Evolutionary conservation across 176 grass and related monocot genomes (phyloP), one percentile per base, ranked within the genome.

Genomic region (Carex kokanica): DNA sequence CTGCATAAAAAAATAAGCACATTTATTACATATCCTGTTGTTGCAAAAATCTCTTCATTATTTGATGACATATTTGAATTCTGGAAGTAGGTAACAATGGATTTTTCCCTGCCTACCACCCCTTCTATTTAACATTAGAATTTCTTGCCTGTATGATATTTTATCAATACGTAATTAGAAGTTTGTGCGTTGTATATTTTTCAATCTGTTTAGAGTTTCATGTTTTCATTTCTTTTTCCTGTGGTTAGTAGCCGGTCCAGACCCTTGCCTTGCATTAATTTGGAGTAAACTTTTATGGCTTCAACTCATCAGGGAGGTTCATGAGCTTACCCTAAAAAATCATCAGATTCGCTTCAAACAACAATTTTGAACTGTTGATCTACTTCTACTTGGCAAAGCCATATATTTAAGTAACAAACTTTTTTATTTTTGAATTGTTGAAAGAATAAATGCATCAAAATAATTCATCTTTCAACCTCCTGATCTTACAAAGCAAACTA

Each of bases 1-100:
- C 86, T 88, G 59, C 52, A 72, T 40, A 73, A 57, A 83, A 56
- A 31, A 49, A 24, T 58, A 49, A 24, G 58, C 29, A 74, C 23
- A 60, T 85, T 27, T 61, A 47, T 47, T 74, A 52, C 34, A 72
- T 47, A 49, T 49, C 43, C 5, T 27, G 17, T 52, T 31, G 23
- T 45, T 47, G 21, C 2, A 43, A 72, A 72, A 23, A 21, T 5
- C 8, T 10, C 12, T 71, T 45, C 45, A 72, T 36, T 21, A 21
- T 47, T 47, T 72, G 7, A 47, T 4, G 17, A 72, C 17, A 2
- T 72, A 47, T 47, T 70, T 45, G 1, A 75, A 27, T 75, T 75
- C 47, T 29, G 23, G 29, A 72, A 27, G 43, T 74, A 74, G 71
- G 43, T 16, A 13, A 27, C 15, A 23, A 53, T n/a, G 13, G 6